Conservation (phyloP, 495 filamentous ascomycete species). For the Aspergillus ostianus region DNA sequence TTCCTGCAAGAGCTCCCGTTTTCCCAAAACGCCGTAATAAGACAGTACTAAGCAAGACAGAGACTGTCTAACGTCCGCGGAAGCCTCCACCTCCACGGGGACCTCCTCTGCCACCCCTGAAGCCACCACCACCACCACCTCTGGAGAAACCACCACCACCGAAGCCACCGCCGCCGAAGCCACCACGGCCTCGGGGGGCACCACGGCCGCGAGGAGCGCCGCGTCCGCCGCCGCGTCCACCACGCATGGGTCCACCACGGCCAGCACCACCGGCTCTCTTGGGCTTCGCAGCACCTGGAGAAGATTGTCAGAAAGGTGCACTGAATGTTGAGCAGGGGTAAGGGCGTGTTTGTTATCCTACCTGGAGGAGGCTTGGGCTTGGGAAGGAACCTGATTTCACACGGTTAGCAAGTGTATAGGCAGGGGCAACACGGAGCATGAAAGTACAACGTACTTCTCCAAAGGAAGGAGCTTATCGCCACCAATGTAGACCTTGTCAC, state of each 20-base stretch:
- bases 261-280: conserved; percentile 57
- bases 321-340: conserved; percentile 11
- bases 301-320: conserved; percentile 18
- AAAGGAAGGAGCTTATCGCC: conserved; percentile 91
- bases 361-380: conserved; percentile 85
- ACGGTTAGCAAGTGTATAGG: conserved; percentile 6
- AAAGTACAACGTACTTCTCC: conserved; percentile 59
- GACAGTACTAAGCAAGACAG: conserved; percentile 38
- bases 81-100: conserved; percentile 36
- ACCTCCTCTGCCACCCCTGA: conserved; percentile 28
- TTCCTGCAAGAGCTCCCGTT: conserved; percentile 48
- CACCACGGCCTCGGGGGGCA: conserved; percentile 42
- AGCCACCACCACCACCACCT: conserved; percentile 21
- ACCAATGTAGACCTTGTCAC: conserved; percentile 96
- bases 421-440: neutral
- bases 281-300: conserved; percentile 52
- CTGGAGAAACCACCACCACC: conserved; percentile 27
- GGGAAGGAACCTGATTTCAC: conserved; percentile 69
- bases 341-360: conserved; percentile 33
- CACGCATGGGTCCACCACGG: conserved; percentile 33
- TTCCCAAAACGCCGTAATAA: conserved; percentile 53
- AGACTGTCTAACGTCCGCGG: conserved; percentile 34
- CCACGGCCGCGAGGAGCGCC: conserved; percentile 41
- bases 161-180: conserved; percentile 40
- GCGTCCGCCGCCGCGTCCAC: conserved; percentile 44